Evolutionary conservation across 2,329 filamentous ascomycete species (phyloP).

Genomic region (Periconia macrospinosa): DNA sequence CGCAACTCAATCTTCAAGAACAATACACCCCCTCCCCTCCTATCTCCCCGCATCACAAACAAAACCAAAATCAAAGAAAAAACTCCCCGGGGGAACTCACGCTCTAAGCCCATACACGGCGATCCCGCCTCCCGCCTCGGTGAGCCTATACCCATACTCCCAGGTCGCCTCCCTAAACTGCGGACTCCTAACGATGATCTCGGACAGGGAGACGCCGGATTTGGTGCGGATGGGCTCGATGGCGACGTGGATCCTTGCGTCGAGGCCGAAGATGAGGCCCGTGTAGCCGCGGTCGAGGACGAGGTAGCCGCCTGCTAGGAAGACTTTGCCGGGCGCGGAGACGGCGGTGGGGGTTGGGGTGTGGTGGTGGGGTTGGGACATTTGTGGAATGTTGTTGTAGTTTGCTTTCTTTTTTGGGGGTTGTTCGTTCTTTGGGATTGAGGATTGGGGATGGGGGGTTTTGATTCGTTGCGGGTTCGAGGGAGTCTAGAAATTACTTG

Average conservation of each 20-base stretch:
- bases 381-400: background rate
- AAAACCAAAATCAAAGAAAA: background rate
- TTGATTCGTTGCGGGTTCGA: no score
- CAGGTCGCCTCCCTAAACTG: slow-evolving; percentile 88
- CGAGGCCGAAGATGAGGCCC: slow-evolving; percentile 67
- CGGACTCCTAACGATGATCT: slow-evolving; percentile 85
- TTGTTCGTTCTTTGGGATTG: no score
- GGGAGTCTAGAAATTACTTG: no score
- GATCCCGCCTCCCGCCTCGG: slow-evolving; percentile 74
- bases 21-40: no score
- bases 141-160: slow-evolving; percentile 78
- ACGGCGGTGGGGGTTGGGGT: slow-evolving; percentile 48
- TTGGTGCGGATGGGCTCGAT: slow-evolving; percentile 60
- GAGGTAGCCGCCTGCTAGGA: slow-evolving; percentile 91
- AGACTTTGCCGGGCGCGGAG: slow-evolving; percentile 94
- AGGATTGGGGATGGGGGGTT: no score
- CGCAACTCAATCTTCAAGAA: no score
- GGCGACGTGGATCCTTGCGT: slow-evolving; percentile 65
- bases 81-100: slow-evolving; percentile 69
- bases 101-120: slow-evolving; percentile 76
- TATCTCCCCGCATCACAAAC: no score
- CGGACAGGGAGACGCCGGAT: slow-evolving; percentile 63
- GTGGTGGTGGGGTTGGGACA: background rate
- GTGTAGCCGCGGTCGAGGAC: slow-evolving; percentile 88
- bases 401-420: no score